Base-by-base conservation (phyloP, 2,329 filamentous ascomycete species). In the Pleoardoris graminearum region DNA sequence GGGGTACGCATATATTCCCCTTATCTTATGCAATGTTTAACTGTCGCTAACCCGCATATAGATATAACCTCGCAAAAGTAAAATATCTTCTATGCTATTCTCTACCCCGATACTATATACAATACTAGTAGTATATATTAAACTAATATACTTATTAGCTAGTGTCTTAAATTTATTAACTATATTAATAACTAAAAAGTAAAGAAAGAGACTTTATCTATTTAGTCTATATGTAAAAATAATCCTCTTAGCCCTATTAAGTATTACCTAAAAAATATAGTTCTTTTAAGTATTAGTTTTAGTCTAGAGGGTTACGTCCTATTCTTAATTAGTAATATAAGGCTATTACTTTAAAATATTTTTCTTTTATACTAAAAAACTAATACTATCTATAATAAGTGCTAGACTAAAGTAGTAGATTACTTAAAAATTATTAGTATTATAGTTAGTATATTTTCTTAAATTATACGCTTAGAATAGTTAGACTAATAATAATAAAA, bases 391-490 rank as follows among this genome's bases (percentile, higher is more conserved):
- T 97, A 93, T 78, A 83, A 84, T 68, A 74, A 83, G 61, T 89
- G 90, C 60, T 97, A 92, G 93, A 77, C 93, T 30, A 83, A 88
- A 55, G 84, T 90, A 35, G 86, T 97, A 37, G 90, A 91, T 19
- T 97, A 97, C 68, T 85, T 97, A 44, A 93, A 97, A 71, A 91
- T 97, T 63, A 83, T 88, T 63, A 93, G 93, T 77, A 97, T 97
- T 76, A 97, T 97, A 78, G 84, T 93, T 59, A 93, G 92, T 64
- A 51, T 50, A 63, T 55, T 6, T 11, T 36, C n/a, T n/a, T n/a
- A 12, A 7, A 14, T 8, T 6, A 12, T n/a, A n/a, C 16, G 2
- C 4, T 7, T 8, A 7, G 12, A 46, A 5, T 5, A 1, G 6
- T 14, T 35, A 22, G 6, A 43, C 39, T 60, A 36, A 63, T 39